Percentiles rank a stretch among this genome's conserved stretches.
phyloP scores from a whole-genome alignment of 768 basidiomycete genomes.

The Tephrocybe rancida region DNA sequence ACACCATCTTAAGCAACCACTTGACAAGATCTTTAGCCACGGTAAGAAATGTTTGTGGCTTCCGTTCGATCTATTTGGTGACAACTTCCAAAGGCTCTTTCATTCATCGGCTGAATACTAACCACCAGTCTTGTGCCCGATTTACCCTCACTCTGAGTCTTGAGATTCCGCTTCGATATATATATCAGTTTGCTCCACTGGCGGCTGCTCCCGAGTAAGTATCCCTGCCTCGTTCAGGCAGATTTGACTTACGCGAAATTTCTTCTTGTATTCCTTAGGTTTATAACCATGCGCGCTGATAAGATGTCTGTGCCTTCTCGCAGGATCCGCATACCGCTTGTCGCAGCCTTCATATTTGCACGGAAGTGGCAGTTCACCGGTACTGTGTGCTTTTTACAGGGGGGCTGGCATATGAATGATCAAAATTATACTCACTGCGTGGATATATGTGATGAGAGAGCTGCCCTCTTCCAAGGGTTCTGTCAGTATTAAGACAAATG shows the following conservation, averaged over 20 bases:
- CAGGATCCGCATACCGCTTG: conserved; percentile 63
- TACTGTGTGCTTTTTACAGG: conserved; percentile 35
- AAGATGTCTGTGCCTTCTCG: conserved; percentile 63
- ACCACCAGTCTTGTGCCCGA: too few species aligned
- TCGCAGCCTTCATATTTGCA: conserved; percentile 50
- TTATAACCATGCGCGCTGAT: conserved; percentile 52
- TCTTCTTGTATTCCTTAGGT: conserved; percentile 45
- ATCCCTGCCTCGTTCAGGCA: background rate
- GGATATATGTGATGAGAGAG: conserved; percentile 9
- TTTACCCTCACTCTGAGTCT: background rate
- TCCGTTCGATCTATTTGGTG: too few species aligned
- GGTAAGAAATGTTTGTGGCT: too few species aligned
- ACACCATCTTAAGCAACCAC: too few species aligned
- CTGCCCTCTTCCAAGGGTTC: conserved; percentile 1
- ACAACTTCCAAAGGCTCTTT: too few species aligned
- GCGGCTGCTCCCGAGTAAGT: background rate
- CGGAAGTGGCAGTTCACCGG: conserved; percentile 55
- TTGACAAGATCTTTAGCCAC: too few species aligned
- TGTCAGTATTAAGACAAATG: background rate
- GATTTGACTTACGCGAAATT: conserved; percentile 31
- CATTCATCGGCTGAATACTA: too few species aligned
- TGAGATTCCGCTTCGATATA: background rate
- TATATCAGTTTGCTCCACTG: background rate
- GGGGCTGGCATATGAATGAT: background rate
- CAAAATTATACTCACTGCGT: conserved; percentile 11